Conservation (phyloP, 2,329 filamentous ascomycete genomes). For the Verticillium isaacii region DNA sequence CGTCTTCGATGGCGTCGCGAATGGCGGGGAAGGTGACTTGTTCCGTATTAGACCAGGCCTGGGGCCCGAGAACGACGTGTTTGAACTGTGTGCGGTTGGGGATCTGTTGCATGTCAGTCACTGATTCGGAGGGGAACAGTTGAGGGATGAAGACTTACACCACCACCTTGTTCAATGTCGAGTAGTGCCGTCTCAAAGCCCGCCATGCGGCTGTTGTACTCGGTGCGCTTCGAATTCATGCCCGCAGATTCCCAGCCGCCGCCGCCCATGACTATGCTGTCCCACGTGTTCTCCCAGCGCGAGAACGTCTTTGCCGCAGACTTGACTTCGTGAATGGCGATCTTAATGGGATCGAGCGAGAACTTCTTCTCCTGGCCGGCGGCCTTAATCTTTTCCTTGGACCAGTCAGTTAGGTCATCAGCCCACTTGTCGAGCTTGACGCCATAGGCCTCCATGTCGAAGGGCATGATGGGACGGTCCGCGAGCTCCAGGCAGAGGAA, state of each 20-base stretch:
- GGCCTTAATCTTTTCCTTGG: constrained; percentile 49
- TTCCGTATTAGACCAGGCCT: constrained; percentile 67
- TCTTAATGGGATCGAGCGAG: constrained; percentile 54
- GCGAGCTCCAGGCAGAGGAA: constrained; percentile 81
- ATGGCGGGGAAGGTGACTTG: constrained; percentile 59
- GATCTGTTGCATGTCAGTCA: constrained; percentile 43
- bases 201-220: constrained; percentile 75
- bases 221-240: constrained; percentile 62
- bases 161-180: constrained; percentile 66
- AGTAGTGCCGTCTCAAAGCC: constrained; percentile 79
- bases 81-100: constrained; percentile 90
- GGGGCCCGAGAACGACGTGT: constrained; percentile 83
- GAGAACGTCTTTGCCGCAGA: constrained; percentile 61
- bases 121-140: not conserved
- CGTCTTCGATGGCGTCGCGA: constrained; percentile 68
- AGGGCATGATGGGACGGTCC: constrained; percentile 76
- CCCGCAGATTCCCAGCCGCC: constrained; percentile 72
- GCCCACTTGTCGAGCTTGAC: constrained; percentile 59
- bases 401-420: constrained; percentile 43
- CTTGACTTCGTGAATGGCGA: constrained; percentile 59
- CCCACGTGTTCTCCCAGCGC: constrained; percentile 74
- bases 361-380: constrained; percentile 35
- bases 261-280: constrained; percentile 61
- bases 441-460: constrained; percentile 74
- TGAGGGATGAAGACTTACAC: constrained; percentile 47